A percentile compares a stretch with the other conserved stretches of the same genome.
phyloP scores from a whole-genome alignment of 1,284 basidiomycete genomes.

The Uromyces viciae-fabae region DNA sequence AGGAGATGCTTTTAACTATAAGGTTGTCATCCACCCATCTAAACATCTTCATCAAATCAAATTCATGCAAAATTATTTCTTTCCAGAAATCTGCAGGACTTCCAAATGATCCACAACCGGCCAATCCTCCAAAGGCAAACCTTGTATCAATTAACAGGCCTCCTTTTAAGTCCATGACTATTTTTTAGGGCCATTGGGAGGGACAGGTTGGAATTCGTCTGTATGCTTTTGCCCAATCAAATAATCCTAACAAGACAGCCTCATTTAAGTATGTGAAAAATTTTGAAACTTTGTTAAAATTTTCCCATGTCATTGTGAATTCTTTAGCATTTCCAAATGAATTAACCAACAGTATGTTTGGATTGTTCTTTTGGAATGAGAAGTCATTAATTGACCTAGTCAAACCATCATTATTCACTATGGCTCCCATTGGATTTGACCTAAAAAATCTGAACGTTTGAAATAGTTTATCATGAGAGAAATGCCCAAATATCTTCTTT shows the following conservation, averaged over 20 bases:
- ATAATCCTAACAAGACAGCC: background rate
- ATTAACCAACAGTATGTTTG: background rate
- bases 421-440: background rate
- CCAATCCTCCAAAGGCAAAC: background rate
- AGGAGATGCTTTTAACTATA: too few species aligned
- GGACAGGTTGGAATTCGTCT: too few species aligned
- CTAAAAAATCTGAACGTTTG: background rate
- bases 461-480: background rate
- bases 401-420: background rate
- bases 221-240: too few species aligned
- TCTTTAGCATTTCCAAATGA: background rate
- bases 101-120: background rate
- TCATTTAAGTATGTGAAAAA: background rate
- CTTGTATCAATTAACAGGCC: too few species aligned
- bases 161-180: too few species aligned
- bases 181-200: too few species aligned
- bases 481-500: background rate
- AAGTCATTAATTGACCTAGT: background rate
- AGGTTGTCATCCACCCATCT: background rate
- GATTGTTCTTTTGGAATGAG: background rate
- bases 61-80: background rate
- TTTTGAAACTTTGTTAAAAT: background rate
- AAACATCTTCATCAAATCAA: background rate
- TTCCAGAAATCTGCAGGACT: background rate
- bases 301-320: background rate